These are phyloP conservation scores for Leptographium radiaticola DNA, from an alignment of 2,329 filamentous ascomycete species.

Conservation along the genomic window DNA sequence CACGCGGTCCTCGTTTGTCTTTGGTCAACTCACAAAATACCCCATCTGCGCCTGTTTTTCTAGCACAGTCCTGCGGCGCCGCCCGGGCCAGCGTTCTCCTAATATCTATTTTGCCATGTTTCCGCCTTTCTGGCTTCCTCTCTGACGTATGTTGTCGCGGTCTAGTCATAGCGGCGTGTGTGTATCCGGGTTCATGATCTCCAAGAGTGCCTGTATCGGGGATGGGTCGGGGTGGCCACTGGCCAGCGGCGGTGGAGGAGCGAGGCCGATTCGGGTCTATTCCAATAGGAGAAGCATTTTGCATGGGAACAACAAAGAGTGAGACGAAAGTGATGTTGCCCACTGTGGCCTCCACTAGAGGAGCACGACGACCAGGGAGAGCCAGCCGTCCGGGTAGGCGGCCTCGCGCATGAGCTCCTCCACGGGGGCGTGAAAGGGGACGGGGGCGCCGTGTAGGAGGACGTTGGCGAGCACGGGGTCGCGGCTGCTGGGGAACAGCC, in stretches of 20 bases:
- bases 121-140: too few relatives aligned
- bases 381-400: conserved; percentile 85
- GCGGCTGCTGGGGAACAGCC: conserved; percentile 73
- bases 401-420: conserved; percentile 74
- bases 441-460: conserved; percentile 70
- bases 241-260: too few relatives aligned
- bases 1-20: too few relatives aligned
- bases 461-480: conserved; percentile 75
- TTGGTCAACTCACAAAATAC: conserved; percentile 4
- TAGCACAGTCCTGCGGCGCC: not conserved
- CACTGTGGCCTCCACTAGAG: conserved; percentile 20
- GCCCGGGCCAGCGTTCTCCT: not conserved
- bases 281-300: too few relatives aligned
- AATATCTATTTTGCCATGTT: too few relatives aligned
- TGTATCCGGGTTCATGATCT: too few relatives aligned
- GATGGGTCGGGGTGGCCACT: too few relatives aligned
- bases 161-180: too few relatives aligned
- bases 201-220: too few relatives aligned
- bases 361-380: conserved; percentile 70
- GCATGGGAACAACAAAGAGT: too few relatives aligned
- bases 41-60: not conserved
- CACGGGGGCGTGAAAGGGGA: conserved; percentile 68
- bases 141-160: too few relatives aligned
- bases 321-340: not conserved
- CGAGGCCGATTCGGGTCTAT: too few relatives aligned